Evolutionary conservation across 2,329 filamentous ascomycete genomes (phyloP).

Genomic region (Beauveria australis): DNA sequence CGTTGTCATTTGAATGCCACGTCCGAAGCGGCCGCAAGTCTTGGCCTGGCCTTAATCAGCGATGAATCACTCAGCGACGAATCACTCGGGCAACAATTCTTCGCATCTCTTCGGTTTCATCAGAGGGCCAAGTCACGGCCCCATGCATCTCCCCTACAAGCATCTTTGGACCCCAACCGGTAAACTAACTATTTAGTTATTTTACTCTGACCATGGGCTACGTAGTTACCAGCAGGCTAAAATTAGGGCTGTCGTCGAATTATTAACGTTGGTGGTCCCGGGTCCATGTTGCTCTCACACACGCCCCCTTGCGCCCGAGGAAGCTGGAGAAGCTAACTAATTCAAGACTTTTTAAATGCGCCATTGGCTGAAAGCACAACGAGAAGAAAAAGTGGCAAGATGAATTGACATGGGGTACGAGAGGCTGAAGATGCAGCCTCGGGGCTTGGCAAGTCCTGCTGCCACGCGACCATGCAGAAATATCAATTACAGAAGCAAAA

Average conservation of each 20-base stretch:
- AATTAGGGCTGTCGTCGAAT: not conserved
- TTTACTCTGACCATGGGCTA: not conserved
- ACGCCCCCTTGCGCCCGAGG: not conserved
- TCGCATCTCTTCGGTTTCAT: not conserved
- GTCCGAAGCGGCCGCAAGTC: not conserved
- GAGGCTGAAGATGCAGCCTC: not conserved
- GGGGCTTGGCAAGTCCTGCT: not conserved
- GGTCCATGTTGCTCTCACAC: not conserved
- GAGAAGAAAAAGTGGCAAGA: not conserved
- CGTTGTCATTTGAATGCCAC: not conserved
- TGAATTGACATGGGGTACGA: not conserved
- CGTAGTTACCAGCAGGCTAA: not conserved
- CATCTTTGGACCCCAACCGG: not conserved
- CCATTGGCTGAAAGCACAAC: not conserved
- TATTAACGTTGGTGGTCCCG: not conserved
- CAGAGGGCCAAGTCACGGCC: not conserved
- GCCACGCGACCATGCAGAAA: not conserved
- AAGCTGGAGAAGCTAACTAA: not conserved
- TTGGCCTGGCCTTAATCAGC: not conserved
- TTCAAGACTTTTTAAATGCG: not conserved
- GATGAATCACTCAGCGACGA: not conserved
- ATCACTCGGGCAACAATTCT: not conserved
- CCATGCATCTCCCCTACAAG: not conserved
- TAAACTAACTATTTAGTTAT: not conserved
- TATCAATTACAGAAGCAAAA: not conserved